Evolutionary conservation across 2,329 filamentous ascomycete species (phyloP).

Genomic region (Penicillium sp.): DNA sequence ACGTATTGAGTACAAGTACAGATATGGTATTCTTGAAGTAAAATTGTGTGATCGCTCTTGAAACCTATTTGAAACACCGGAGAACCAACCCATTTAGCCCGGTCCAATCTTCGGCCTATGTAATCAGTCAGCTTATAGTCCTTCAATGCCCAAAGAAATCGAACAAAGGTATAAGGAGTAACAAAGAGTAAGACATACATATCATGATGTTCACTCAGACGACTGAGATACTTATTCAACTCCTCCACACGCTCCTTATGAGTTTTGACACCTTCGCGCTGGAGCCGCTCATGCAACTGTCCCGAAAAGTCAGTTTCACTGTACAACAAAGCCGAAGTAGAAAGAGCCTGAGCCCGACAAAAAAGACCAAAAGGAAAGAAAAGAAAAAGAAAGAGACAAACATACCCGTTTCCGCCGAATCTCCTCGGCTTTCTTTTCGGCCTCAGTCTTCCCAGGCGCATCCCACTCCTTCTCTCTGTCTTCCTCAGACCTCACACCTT

Average conservation of each 20-base stretch:
- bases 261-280: slow-evolving; percentile 85
- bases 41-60: background rate
- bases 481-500: slow-evolving; percentile 12
- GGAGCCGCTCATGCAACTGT: slow-evolving; percentile 76
- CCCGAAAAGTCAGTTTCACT: slow-evolving; percentile 5
- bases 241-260: slow-evolving; percentile 97
- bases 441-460: slow-evolving; percentile 68
- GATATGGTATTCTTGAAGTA: background rate
- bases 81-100: slow-evolving; percentile 29
- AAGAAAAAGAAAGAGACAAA: slow-evolving; percentile 17
- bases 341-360: background rate
- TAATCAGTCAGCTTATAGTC: slow-evolving; percentile 14
- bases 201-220: slow-evolving; percentile 93
- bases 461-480: slow-evolving; percentile 18
- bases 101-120: slow-evolving; percentile 43
- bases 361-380: background rate
- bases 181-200: slow-evolving; percentile 57
- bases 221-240: slow-evolving; percentile 87
- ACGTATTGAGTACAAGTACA: background rate
- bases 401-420: slow-evolving; percentile 73
- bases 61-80: background rate
- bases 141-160: background rate
- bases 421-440: slow-evolving; percentile 79
- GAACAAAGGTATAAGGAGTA: background rate
- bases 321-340: slow-evolving; percentile 3